These are phyloP conservation scores for Entomortierella chlamydospora DNA, from an alignment of 192 early-diverging fungal species.

Conservation along the genomic window DNA sequence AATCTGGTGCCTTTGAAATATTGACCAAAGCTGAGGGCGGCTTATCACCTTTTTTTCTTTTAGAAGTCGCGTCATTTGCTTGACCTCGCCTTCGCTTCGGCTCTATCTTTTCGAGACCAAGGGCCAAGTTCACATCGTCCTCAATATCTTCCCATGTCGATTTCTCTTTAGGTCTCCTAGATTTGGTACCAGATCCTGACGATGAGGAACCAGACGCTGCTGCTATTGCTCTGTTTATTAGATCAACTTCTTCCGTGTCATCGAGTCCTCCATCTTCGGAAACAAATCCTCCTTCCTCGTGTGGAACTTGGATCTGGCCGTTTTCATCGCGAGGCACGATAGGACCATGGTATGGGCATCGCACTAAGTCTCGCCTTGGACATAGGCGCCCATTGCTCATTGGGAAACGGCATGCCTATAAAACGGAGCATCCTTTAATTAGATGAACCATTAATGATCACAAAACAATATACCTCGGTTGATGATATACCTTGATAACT, in stretches of 20 bases:
- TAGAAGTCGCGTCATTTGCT: neutral
- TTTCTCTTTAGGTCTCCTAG: slow-evolving; percentile 10
- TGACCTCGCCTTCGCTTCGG: slow-evolving; percentile 39
- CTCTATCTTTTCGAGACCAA: slow-evolving; percentile 48
- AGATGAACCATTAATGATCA: too few relatives aligned
- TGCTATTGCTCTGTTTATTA: slow-evolving; percentile 12
- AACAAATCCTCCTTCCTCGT: slow-evolving; percentile 20
- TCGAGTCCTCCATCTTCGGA: slow-evolving; percentile 4
- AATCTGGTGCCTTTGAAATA: slow-evolving; percentile 56
- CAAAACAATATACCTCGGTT: too few relatives aligned
- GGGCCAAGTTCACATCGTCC: slow-evolving; percentile 57
- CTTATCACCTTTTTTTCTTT: slow-evolving; percentile 15
- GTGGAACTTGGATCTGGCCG: slow-evolving; percentile 49
- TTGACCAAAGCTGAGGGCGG: slow-evolving; percentile 54
- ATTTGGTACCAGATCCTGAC: neutral
- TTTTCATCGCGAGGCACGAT: slow-evolving; percentile 71
- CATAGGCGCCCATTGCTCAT: slow-evolving; percentile 71
- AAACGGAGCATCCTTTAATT: neutral
- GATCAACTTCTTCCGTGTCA: slow-evolving; percentile 8
- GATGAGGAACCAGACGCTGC: slow-evolving; percentile 5
- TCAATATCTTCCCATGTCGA: slow-evolving; percentile 61
- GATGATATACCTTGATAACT: slow-evolving; percentile 58
- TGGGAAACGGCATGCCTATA: slow-evolving; percentile 70
- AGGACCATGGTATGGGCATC: slow-evolving; percentile 75
- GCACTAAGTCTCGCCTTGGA: slow-evolving; percentile 70